Evolutionary conservation across 441 rosid species (phyloP).

Genomic region (Mallotus repandus): DNA sequence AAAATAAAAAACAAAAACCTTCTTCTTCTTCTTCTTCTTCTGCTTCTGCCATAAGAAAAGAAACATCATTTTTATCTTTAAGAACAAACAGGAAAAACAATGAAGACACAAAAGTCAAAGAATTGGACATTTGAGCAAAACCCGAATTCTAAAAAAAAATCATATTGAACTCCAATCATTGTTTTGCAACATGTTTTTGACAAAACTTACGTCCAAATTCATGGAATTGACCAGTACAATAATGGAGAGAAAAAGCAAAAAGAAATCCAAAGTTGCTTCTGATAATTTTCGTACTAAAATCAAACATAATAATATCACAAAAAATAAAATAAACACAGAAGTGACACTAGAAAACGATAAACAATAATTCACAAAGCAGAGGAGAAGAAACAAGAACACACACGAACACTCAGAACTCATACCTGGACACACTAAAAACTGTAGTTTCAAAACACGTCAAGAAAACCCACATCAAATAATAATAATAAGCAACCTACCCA

Average conservation of each 20-base stretch:
- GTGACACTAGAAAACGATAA: background rate
- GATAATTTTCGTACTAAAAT: background rate
- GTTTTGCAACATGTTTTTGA: constrained; percentile 2
- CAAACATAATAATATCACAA: background rate
- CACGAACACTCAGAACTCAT: constrained; percentile 4
- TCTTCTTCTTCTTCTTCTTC: background rate
- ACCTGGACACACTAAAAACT: background rate
- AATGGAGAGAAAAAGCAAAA: background rate
- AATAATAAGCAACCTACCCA: background rate
- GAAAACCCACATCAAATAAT: background rate
- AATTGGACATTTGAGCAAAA: background rate
- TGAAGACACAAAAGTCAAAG: constrained; percentile 19
- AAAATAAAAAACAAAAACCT: background rate
- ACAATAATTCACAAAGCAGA: background rate
- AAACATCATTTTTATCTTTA: background rate
- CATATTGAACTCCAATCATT: constrained; percentile 4
- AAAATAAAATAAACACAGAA: background rate
- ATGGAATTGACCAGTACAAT: constrained; percentile 2
- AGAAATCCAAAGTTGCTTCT: background rate
- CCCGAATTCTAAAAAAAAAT: background rate
- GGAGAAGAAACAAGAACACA: background rate
- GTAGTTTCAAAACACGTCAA: background rate
- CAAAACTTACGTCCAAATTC: background rate
- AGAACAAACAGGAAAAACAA: background rate
- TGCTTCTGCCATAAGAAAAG: background rate